phyloP scores from a whole-genome alignment of 495 filamentous ascomycete genomes.

The Hypomontagnella submonticulosa region DNA sequence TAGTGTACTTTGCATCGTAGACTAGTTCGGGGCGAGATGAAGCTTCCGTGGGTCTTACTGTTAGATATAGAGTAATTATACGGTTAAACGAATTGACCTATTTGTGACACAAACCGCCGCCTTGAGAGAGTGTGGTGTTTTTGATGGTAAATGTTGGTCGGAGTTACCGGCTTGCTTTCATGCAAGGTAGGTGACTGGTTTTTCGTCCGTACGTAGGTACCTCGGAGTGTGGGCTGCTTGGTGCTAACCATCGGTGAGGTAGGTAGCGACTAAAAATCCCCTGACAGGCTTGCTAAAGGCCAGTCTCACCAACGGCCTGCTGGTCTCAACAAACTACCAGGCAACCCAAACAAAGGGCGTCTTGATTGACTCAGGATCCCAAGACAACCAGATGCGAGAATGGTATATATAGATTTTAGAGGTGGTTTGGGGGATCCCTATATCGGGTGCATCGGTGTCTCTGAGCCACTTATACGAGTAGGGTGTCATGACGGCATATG shows the following conservation, averaged over 20 bases:
- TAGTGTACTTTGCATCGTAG: slow-evolving; percentile 86
- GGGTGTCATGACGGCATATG: slow-evolving; percentile 11
- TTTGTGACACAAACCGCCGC: slow-evolving; percentile 1
- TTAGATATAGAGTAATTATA: slow-evolving; percentile 23
- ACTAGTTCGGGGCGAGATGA: slow-evolving; percentile 1
- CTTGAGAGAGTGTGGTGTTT: slow-evolving; percentile 13
- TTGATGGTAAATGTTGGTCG: slow-evolving; percentile 22
- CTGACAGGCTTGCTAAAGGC: slow-evolving; percentile 43
- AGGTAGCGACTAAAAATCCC: slow-evolving; percentile 43
- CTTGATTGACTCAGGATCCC: slow-evolving; percentile 20
- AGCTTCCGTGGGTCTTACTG: slow-evolving; percentile 9
- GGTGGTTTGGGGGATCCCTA: slow-evolving; percentile 8
- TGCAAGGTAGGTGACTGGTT: slow-evolving; percentile 37
- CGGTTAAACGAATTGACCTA: slow-evolving; percentile 19
- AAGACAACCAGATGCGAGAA: background rate
- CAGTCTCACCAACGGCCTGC: slow-evolving; percentile 43
- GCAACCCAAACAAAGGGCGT: slow-evolving; percentile 35
- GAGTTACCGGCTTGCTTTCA: slow-evolving; percentile 31
- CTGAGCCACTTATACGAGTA: slow-evolving; percentile 39
- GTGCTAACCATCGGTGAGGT: slow-evolving; percentile 32
- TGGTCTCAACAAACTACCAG: slow-evolving; percentile 41
- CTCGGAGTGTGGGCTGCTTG: slow-evolving; percentile 37
- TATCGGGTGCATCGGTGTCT: slow-evolving; percentile 22
- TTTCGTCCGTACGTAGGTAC: slow-evolving; percentile 31
- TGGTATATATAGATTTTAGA: slow-evolving; percentile 1